A percentile compares a stretch with the other conserved stretches of the same genome.
These are phyloP conservation scores for Pythium angustatum DNA, from an alignment of 352 stramenopile genomes.

Conservation along the genomic window DNA sequence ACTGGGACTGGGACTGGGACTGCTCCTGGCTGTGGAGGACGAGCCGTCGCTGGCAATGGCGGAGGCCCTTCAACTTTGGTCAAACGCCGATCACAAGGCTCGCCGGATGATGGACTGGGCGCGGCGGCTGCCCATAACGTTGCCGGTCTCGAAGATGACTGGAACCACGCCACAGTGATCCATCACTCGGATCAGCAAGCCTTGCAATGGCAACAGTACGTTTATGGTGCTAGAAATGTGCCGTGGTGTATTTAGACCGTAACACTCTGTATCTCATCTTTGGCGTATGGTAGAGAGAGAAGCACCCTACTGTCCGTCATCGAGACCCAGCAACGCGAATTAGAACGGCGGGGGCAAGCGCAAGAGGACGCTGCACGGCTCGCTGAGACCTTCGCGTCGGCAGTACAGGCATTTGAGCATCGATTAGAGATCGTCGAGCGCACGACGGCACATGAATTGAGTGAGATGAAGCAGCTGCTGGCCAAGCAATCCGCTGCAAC, in stretches of 20 bases:
- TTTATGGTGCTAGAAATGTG: too few species aligned
- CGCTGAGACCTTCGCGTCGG: constrained; percentile 54
- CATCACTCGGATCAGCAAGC: neutral
- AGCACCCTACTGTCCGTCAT: constrained; percentile 58
- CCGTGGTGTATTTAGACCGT: too few species aligned
- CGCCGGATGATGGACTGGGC: neutral
- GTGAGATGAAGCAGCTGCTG: constrained; percentile 47
- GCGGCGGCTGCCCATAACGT: neutral
- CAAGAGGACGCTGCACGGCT: constrained; percentile 56
- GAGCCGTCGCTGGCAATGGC: neutral
- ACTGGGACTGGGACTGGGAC: too few species aligned
- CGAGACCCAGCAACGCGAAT: constrained; percentile 57
- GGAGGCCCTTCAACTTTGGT: neutral
- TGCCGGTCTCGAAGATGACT: neutral
- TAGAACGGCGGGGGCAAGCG: constrained; percentile 50
- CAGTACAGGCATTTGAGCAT: constrained; percentile 61
- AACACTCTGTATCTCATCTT: neutral
- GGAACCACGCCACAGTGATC: neutral
- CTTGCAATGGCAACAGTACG: constrained; percentile 16
- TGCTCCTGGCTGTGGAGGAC: neutral
- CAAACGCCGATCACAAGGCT: constrained; percentile 10
- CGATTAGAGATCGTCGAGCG: constrained; percentile 52
- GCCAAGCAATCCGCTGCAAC: constrained; percentile 43
- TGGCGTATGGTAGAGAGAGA: constrained; percentile 57
- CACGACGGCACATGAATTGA: constrained; percentile 41